These are phyloP conservation scores for Zopfochytrium polystomum DNA, from an alignment of 371 early-diverging fungal genomes.

Conservation along the genomic window DNA sequence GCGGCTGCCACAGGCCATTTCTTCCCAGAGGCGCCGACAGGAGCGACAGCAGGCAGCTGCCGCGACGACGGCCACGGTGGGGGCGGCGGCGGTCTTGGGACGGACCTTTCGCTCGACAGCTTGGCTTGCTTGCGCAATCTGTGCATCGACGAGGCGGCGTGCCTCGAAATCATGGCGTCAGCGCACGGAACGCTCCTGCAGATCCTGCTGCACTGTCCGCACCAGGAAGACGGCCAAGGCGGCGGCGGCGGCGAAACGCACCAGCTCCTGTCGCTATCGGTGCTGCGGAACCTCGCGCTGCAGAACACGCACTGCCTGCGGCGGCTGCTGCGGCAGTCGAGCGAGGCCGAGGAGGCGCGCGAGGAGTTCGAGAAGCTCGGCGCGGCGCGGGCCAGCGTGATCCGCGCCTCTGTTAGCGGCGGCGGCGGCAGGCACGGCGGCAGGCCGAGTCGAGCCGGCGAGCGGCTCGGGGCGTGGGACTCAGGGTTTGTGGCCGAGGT, in stretches of 20 bases:
- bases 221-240: slow-evolving; percentile 9
- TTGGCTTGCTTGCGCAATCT: slow-evolving; percentile 30
- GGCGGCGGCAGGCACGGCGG: too few relatives aligned
- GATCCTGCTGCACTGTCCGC: too few relatives aligned
- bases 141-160: slow-evolving; percentile 35
- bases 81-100: background rate
- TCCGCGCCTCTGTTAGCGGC: too few relatives aligned
- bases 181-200: slow-evolving; percentile 16
- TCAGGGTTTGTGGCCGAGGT: slow-evolving; percentile 28
- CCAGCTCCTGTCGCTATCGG: slow-evolving; percentile 6
- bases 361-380: background rate
- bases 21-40: background rate
- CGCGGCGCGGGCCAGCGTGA: background rate
- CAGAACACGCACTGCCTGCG: slow-evolving; percentile 22
- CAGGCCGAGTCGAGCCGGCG: too few relatives aligned
- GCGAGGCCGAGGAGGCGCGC: slow-evolving; percentile 5
- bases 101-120: slow-evolving; percentile 4
- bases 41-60: background rate
- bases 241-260: background rate
- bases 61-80: background rate
- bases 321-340: slow-evolving; percentile 2
- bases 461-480: too few relatives aligned
- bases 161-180: slow-evolving; percentile 17
- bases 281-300: slow-evolving; percentile 29
- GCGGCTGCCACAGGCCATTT: background rate